Evolutionary conservation across 108 stramenopile species (phyloP).

Genomic region (Chaetoceros muelleri): DNA sequence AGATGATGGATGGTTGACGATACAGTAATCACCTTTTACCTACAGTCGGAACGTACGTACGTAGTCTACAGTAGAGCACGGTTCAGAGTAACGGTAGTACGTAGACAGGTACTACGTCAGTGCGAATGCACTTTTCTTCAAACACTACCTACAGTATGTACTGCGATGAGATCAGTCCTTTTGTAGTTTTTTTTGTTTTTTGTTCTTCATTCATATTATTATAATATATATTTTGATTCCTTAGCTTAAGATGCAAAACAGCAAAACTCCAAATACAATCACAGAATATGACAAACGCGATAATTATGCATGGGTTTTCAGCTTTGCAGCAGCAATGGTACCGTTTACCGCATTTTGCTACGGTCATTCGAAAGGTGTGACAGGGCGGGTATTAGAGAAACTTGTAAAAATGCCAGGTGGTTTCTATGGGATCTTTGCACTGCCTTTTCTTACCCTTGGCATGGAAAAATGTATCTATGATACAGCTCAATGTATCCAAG

Average conservation of each 20-base stretch:
- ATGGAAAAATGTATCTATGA: conserved; percentile 87
- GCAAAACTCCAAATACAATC: conserved; percentile 6
- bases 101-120: no score
- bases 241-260: background rate
- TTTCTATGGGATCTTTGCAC: conserved; percentile 64
- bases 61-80: no score
- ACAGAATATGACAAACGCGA: conserved; percentile 24
- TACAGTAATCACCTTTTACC: no score
- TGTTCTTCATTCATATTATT: no score
- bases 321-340: conserved; percentile 68
- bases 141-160: no score
- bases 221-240: no score
- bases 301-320: conserved; percentile 41
- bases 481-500: conserved; percentile 72
- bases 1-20: no score
- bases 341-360: conserved; percentile 76
- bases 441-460: conserved; percentile 66
- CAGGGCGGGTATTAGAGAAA: conserved; percentile 43
- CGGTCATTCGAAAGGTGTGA: conserved; percentile 58
- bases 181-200: no score
- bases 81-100: no score
- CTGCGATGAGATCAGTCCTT: no score
- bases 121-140: no score
- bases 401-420: conserved; percentile 67
- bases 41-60: no score